Evolutionary conservation across 495 filamentous ascomycete genomes (phyloP).

Genomic region (Saxispiralis lemnorum): DNA sequence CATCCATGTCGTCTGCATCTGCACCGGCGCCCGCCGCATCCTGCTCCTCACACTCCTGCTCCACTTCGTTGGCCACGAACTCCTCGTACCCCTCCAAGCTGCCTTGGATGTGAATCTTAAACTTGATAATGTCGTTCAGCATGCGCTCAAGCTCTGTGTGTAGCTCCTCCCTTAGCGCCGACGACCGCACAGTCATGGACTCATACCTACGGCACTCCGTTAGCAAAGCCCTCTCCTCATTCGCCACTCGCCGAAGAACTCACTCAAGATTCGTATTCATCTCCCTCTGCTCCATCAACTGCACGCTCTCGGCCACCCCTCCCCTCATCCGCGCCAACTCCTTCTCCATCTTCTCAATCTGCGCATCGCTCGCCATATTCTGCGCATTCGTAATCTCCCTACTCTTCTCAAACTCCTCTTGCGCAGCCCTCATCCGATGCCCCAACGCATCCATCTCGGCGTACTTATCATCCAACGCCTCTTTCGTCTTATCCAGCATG

Average conservation of each 20-base stretch:
- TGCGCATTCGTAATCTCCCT: conserved; percentile 78
- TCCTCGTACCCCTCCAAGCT: conserved; percentile 80
- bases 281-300: conserved; percentile 84
- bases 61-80: conserved; percentile 78
- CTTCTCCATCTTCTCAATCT: conserved; percentile 97
- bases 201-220: conserved; percentile 46
- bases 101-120: conserved; percentile 93
- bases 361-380: conserved; percentile 69
- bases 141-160: conserved; percentile 92
- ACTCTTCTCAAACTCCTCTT: conserved; percentile 85
- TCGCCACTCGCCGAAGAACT: conserved; percentile 13
- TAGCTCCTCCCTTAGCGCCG: conserved; percentile 73
- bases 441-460: conserved; percentile 84
- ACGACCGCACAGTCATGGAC: conserved; percentile 67
- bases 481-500: conserved; percentile 76
- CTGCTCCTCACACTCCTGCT: conserved; percentile 43
- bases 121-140: conserved; percentile 92
- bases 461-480: conserved; percentile 84
- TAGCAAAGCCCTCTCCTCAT: neutral
- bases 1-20: conserved; percentile 2
- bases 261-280: conserved; percentile 94
- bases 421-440: conserved; percentile 63
- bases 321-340: conserved; percentile 83
- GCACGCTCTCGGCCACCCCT: conserved; percentile 68
- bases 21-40: conserved; percentile 8